phyloP scores from a whole-genome alignment of 257 asterid genomes.

The Forsythia viridissima region DNA sequence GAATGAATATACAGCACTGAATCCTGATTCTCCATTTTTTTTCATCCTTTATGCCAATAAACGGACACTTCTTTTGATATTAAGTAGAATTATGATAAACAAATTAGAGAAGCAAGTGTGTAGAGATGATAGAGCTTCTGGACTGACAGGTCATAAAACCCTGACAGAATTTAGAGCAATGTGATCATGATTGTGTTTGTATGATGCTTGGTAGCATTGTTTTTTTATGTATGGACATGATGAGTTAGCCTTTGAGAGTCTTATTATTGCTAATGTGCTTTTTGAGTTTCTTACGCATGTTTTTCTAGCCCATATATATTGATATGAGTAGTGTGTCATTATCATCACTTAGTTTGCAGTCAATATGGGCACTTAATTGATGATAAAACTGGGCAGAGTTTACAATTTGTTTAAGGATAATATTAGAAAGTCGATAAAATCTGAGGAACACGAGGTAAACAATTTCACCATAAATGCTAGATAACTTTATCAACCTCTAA shows the following conservation, averaged over 20 bases:
- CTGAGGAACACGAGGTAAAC: not conserved
- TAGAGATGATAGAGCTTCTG: not conserved
- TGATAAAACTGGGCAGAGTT: not conserved
- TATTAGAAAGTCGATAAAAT: not conserved
- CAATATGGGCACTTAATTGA: too few species aligned
- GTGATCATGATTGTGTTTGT: not conserved
- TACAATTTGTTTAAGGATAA: not conserved
- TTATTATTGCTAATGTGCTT: not conserved
- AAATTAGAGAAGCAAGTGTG: not conserved
- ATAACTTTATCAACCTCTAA: not conserved
- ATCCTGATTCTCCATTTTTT: not conserved
- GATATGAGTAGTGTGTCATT: not conserved
- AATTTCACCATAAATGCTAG: not conserved
- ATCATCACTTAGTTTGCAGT: not conserved
- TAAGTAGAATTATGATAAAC: not conserved
- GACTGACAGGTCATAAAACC: not conserved
- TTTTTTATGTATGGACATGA: too few species aligned
- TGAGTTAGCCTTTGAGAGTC: too few species aligned
- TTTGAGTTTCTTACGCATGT: too few species aligned
- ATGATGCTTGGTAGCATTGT: not conserved
- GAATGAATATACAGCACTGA: not conserved
- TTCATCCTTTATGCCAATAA: not conserved
- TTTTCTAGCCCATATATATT: too few species aligned
- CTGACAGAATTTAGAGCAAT: not conserved
- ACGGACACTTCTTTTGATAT: not conserved